Conservation (phyloP, 441 rosid species). For the Populus tomentosa region DNA sequence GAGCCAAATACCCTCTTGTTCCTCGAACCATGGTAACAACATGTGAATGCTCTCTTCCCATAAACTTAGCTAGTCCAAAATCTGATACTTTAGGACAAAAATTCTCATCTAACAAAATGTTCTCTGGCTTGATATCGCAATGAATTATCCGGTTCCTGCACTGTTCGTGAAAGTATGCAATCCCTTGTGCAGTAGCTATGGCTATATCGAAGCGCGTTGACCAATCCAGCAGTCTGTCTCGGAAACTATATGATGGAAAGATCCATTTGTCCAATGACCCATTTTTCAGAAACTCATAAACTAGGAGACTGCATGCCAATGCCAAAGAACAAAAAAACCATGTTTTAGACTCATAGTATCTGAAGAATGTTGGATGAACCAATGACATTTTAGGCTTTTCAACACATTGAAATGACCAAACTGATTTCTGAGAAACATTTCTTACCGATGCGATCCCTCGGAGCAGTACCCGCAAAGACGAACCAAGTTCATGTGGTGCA, state of each 20-base stretch:
- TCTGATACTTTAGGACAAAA: constrained; percentile 87
- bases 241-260: constrained; percentile 43
- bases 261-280: constrained; percentile 93
- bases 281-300: constrained; percentile 85
- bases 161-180: constrained; percentile 88
- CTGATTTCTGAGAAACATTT: neutral
- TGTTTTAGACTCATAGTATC: neutral
- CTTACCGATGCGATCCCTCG: constrained; percentile 71
- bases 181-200: constrained; percentile 74
- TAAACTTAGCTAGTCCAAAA: constrained; percentile 85
- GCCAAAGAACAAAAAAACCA: constrained; percentile 1
- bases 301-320: constrained; percentile 47
- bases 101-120: constrained; percentile 66
- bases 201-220: constrained; percentile 66
- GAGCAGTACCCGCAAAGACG: constrained; percentile 88
- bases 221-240: constrained; percentile 58
- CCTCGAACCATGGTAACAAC: constrained; percentile 93
- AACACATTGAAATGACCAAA: no score
- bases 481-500: constrained; percentile 96
- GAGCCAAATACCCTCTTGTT: constrained; percentile 90
- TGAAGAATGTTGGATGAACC: neutral
- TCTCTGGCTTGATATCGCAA: constrained; percentile 89
- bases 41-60: constrained; percentile 90
- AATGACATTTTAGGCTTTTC: no score
- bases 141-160: constrained; percentile 88